Percentiles rank a stretch among this genome's conserved stretches.
These are phyloP conservation scores for Vaccinium macrocarpon DNA, from an alignment of 148 eudicot genomes.

Conservation along the genomic window DNA sequence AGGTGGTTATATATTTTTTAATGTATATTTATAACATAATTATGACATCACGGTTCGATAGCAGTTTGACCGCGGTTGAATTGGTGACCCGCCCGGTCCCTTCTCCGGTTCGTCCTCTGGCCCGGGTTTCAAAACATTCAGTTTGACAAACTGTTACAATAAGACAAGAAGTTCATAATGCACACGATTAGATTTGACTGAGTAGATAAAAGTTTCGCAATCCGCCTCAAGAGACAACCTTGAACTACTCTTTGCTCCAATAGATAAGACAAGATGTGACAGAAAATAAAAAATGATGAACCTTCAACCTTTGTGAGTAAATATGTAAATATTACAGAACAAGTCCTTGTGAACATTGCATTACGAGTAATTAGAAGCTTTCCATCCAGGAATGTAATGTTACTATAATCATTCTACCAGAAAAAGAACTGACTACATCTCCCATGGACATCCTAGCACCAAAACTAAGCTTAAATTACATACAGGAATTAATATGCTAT, in stretches of 20 bases:
- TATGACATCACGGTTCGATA: no score
- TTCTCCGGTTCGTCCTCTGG: no score
- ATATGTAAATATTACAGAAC: background rate
- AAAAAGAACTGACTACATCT: background rate
- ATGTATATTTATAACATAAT: no score
- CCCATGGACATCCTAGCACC: background rate
- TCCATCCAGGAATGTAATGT: background rate
- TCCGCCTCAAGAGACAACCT: background rate
- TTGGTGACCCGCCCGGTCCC: no score
- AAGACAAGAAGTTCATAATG: background rate
- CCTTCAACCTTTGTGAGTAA: background rate
- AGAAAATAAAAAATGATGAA: background rate
- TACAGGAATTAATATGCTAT: background rate
- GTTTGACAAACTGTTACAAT: background rate
- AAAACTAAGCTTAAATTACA: background rate
- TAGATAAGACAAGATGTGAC: background rate
- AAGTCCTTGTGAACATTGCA: constrained; percentile 6
- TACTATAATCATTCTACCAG: background rate
- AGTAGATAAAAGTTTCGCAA: background rate
- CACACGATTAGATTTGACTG: background rate
- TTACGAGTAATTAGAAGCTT: background rate
- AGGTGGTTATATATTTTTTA: no score
- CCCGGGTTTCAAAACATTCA: no score
- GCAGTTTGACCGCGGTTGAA: no score
- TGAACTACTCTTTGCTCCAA: background rate